Base-by-base conservation (phyloP, 805 yeast species). In the Ascoidea asiatica region DNA sequence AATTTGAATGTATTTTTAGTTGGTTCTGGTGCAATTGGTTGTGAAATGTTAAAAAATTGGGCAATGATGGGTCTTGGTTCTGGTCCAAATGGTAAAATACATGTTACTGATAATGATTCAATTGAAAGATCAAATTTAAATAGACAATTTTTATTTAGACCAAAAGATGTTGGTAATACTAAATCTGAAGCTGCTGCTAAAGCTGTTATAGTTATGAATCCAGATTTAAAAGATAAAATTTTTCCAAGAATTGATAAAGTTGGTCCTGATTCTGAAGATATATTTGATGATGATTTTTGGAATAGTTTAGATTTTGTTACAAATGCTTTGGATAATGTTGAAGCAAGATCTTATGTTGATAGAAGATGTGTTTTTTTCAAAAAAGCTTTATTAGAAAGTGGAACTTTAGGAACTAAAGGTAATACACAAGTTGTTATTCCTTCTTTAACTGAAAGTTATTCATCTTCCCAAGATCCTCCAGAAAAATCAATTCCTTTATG, bases 31-130 rank as follows among this genome's bases (percentile, higher is more conserved):
- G 98, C 98, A 18, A 92, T 92, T 68, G 98, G 98, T 37, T 92
- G 98, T 68, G 98, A 92, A 66, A 90, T 92, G 89, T 71, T 92
- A 56, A 92, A 92, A 65, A 89, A 87, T 59, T 92, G 97, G 97
- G 96, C 98, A 4, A 73, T 92, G 74, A 73, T 89, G 76, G 98
- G 98, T 40, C 67, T 92, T 44, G 97, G 95, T 35, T 73, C 95
- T 20, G 97, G 97, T 38, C 86, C 89, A 37, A 63, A 82, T 3
- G 98, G 98, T 55, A 73, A 77, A 54, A 84, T 92, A 48, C 64
- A 66, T 44, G 81, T 92, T 41, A 92, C 98, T 21, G 98, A 90
- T 64, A 92, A 81, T 59, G 98, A 92, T 59, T 76, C 92, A 5
- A 92, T 92, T 58, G 99, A 92, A 63, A 87, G 87, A 63, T 87